Base-by-base conservation (phyloP, 2,329 filamentous ascomycete species). In the Talaromyces amestolkiae region DNA sequence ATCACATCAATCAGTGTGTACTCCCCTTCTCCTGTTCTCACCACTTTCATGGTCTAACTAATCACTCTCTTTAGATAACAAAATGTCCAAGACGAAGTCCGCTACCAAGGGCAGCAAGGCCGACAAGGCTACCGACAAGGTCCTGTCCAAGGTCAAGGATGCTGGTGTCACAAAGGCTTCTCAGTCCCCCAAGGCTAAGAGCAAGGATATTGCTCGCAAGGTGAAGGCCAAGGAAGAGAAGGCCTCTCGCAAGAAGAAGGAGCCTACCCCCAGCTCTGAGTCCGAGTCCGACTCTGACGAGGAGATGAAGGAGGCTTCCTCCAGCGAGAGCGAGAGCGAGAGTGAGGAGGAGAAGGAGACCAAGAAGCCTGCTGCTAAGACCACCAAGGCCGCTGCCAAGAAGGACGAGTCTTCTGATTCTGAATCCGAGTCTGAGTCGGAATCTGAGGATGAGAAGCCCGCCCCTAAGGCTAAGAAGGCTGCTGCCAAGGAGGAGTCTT, bases 91-190 rank as follows among this genome's bases (percentile, higher is more conserved):
- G 75, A 76, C 78, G 64, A 81, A 82, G 75, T 70, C 74, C 73
- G 68, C 73, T 70, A 76, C 74, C 71, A 77, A 78, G 71, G 75
- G 71, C 60, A 69, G 70, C 53, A 77, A 78, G 71, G 74, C 71
- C 60, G 69, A 71, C 39, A 73, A 80, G 65, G 80, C 81, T 71
- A 69, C 75, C 67, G 74, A 76, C 73, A 81, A 81, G 75, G 71
- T 76, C 70, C 66, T 82, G 69, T 76, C 71, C 74, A 82, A 82
- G 75, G 81, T 81, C 72, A 83, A 83, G 76, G 76, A 78, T 69
- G 75, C 76, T 66, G 79, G 76, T 67, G 76, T 83, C 64, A 75
- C 76, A 69, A 83, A 83, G 75, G 70, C 78, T 51, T 74, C 80
- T 62, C 73, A 80, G 72, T 77, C 75, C 65, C 73, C 76, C 39